phyloP scores from a whole-genome alignment of 208 protist genomes.

The Acanthamoeba castellanii region DNA sequence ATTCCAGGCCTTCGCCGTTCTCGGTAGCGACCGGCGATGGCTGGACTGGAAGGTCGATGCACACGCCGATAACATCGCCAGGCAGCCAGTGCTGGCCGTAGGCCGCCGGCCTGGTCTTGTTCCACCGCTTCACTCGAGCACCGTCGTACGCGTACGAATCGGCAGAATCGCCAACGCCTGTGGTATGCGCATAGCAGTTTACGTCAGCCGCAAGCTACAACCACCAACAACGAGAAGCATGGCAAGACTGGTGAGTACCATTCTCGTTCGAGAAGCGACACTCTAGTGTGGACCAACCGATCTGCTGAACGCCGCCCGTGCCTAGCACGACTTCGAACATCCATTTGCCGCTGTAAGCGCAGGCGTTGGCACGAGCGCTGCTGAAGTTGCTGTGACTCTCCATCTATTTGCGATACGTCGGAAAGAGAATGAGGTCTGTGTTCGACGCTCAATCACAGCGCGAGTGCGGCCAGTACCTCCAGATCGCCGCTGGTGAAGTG shows the following conservation, averaged over 20 bases:
- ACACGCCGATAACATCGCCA: constrained; percentile 75
- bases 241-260: background rate
- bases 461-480: background rate
- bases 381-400: constrained; percentile 76
- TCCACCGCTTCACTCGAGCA: constrained; percentile 79
- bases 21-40: background rate
- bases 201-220: background rate
- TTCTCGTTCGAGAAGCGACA: constrained; percentile 77
- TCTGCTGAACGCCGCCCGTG: constrained; percentile 76
- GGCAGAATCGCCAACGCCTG: constrained; percentile 71
- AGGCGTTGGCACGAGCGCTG: constrained; percentile 74
- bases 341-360: constrained; percentile 78
- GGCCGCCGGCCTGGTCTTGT: background rate
- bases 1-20: background rate
- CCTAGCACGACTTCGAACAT: constrained; percentile 80
- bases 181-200: background rate
- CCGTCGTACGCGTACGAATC: constrained; percentile 83
- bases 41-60: constrained; percentile 73
- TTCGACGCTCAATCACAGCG: background rate
- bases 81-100: constrained; percentile 77
- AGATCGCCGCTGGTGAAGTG: background rate
- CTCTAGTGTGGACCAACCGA: constrained; percentile 78
- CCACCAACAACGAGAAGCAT: background rate
- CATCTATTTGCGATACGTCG: constrained; percentile 9
- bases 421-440: background rate